Base-by-base conservation (phyloP, 140 eudicot genomes). In the Oenanthe javanica region DNA sequence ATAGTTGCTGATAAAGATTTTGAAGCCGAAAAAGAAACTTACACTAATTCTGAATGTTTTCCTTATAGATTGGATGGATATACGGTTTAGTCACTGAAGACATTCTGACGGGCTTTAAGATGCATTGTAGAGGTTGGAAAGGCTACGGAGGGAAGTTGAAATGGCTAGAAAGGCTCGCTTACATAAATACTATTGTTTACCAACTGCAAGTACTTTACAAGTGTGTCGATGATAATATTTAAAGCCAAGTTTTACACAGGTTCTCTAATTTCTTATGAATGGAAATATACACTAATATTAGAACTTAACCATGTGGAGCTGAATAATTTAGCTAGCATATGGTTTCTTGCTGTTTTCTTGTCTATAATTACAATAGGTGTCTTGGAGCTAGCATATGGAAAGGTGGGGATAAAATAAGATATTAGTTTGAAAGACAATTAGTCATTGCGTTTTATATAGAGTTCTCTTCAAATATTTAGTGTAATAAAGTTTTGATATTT, bases 71-170 rank as follows among this genome's bases (percentile, higher is more conserved):
- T 84, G 97, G 97, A 82, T 93, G 97, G 97, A 93, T 93, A 70
- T 93, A 93, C 50, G 97, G 97, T 47, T 93, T 96, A n/a, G 86
- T 93, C 42, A 93, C 97, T 36, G 96, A 93, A 79, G 97, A 93
- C 79, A 93, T 93, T 77, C 83, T 93, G 84, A 90, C 97, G 12
- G 97, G 97, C 27, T 93, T 93, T 96, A 93, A 93, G 86, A 93
- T 93, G 96, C 97, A 93, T 79, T 93, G 97, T 46, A 81, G 97
- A 80, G 97, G 97, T 27, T 93, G 97, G 97, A 93, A 88, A 23
- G 97, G 88, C 4, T 93, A 84, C 77, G 97, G 94, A 4, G 97
- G 97, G 46, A 93, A 93, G 86, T 89, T 93, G 54, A 93, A 93
- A 81, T 84, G 87, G 82, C 94, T 93, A 6, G 90, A 93, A 76